Conservation (phyloP, 106 monocot species). For the Apostasia ramifera region DNA sequence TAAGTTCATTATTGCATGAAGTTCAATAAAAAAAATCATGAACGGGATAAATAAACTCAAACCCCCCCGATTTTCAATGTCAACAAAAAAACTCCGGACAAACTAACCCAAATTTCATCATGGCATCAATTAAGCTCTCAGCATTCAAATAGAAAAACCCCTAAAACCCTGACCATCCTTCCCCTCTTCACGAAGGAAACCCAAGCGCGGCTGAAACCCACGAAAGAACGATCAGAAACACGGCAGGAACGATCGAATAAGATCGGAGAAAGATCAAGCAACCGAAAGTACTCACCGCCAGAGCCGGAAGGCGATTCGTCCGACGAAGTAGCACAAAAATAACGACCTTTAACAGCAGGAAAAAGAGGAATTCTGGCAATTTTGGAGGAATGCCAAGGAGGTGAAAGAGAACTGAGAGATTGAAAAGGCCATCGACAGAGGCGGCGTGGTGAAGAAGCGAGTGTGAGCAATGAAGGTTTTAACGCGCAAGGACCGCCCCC, state of each 20-base stretch:
- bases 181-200: background rate
- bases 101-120: background rate
- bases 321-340: background rate
- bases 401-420: background rate
- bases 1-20: background rate
- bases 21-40: background rate
- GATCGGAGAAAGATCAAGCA: background rate
- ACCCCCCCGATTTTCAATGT: background rate
- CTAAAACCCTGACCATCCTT: slow-evolving; percentile 12
- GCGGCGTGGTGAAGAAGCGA: background rate
- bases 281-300: slow-evolving; percentile 10
- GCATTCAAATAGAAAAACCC: slow-evolving; percentile 3
- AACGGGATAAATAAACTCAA: background rate
- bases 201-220: slow-evolving; percentile 1
- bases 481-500: background rate
- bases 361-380: slow-evolving; percentile 11
- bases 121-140: background rate
- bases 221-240: background rate
- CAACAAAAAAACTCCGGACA: background rate
- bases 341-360: background rate
- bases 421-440: background rate
- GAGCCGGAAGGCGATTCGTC: background rate
- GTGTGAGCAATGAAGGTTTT: background rate
- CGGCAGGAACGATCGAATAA: background rate
- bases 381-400: background rate